phyloP scores from a whole-genome alignment of 2,329 filamentous ascomycete species.

The Uncinocarpus reesii region DNA sequence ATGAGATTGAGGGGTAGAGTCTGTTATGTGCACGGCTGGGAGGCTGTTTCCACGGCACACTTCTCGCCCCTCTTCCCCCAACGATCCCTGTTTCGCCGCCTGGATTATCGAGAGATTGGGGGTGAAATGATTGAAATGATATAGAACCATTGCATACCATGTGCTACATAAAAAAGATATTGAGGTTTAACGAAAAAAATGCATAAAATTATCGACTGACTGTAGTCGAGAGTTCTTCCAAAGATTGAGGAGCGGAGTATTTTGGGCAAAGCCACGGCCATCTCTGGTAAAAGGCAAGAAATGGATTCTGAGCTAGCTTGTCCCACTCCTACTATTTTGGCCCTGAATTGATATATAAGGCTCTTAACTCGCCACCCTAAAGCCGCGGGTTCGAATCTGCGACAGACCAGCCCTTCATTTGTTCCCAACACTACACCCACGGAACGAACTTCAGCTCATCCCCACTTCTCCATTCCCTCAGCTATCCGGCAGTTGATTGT shows the following conservation, averaged over 20 bases:
- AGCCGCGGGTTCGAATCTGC: conserved; percentile 25
- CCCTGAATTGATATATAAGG: conserved; percentile 10
- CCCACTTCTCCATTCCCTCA: conserved; percentile 3
- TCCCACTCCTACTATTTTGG: conserved; percentile 48
- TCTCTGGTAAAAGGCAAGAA: conserved; percentile 75
- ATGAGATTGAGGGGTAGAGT: background rate
- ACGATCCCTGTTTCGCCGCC: background rate
- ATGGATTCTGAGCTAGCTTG: conserved; percentile 60
- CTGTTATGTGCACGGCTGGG: background rate
- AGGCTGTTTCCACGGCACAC: background rate
- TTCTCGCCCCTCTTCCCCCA: background rate
- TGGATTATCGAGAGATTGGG: too few relatives aligned
- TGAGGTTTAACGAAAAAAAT: conserved; percentile 19
- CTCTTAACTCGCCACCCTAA: background rate
- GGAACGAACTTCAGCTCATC: too few relatives aligned
- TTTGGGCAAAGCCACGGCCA: conserved; percentile 56
- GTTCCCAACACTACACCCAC: background rate
- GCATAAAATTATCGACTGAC: conserved; percentile 34
- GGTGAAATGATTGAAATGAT: background rate
- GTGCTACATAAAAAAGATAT: too few relatives aligned
- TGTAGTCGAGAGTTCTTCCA: conserved; percentile 39
- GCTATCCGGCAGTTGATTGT: conserved; percentile 1
- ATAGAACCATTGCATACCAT: background rate
- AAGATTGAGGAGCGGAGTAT: conserved; percentile 52
- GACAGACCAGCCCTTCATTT: background rate